Conservation (phyloP, 495 filamentous ascomycete genomes). For the Penicillium cataractarum region DNA sequence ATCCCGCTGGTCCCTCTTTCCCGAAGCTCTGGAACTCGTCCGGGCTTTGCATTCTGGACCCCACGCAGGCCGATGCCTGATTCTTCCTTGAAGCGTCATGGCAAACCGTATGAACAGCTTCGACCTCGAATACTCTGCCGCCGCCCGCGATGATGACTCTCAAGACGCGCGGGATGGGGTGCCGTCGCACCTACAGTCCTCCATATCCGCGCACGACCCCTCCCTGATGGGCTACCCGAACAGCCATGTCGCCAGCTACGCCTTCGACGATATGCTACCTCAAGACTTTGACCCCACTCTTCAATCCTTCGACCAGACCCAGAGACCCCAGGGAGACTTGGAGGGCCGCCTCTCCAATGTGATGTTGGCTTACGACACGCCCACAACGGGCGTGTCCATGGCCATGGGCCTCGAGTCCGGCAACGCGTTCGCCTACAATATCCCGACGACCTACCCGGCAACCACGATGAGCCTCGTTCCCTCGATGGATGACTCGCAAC, state of each 20-base stretch:
- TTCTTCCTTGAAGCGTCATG: conserved; percentile 14
- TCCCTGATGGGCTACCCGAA: conserved; percentile 24
- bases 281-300: conserved; percentile 25
- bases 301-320: conserved; percentile 19
- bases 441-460: conserved; percentile 28
- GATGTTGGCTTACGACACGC: conserved; percentile 38
- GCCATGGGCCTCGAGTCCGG: conserved; percentile 28
- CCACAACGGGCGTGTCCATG: conserved; percentile 23
- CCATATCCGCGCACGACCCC: conserved; percentile 19
- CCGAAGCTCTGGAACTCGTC: conserved; percentile 33
- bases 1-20: conserved; percentile 24
- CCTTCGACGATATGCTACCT: conserved; percentile 28
- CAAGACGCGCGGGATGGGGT: conserved; percentile 10
- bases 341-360: conserved; percentile 32
- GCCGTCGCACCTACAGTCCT: conserved; percentile 9
- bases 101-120: conserved; percentile 24
- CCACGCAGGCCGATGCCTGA: conserved; percentile 30
- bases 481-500: conserved; percentile 25
- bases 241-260: conserved; percentile 21
- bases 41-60: conserved; percentile 31
- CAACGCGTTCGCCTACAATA: conserved; percentile 33
- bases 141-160: conserved; percentile 15
- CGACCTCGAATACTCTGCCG: conserved; percentile 12
- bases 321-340: conserved; percentile 18
- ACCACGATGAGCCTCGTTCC: conserved; percentile 27